Conservation (phyloP, 306 rosid species). For the Glycine latifolia region DNA sequence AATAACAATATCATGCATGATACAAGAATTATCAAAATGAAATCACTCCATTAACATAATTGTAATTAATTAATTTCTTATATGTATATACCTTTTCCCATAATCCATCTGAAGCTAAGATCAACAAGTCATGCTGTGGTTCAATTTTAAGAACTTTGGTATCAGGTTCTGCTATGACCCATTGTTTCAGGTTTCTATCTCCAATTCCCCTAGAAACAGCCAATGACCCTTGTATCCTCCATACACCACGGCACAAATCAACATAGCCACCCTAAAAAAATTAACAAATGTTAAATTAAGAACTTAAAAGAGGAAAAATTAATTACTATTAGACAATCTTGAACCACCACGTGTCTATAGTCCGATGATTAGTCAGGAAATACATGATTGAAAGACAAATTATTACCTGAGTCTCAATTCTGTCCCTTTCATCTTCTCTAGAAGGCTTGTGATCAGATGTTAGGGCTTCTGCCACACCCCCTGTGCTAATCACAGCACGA, state of each 20-base stretch:
- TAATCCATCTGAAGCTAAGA: constrained; percentile 89
- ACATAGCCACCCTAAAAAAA: constrained; percentile 83
- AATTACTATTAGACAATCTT: not conserved
- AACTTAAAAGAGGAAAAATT: not conserved
- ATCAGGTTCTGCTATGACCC: constrained; percentile 87
- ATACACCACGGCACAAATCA: constrained; percentile 74
- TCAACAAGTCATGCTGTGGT: constrained; percentile 72
- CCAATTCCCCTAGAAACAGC: constrained; percentile 90
- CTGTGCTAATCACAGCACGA: constrained; percentile 83
- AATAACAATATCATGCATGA: not conserved
- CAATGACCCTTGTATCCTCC: constrained; percentile 87
- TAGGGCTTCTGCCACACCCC: constrained; percentile 70
- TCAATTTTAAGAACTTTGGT: constrained; percentile 62
- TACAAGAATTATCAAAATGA: not conserved
- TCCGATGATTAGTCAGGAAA: too few relatives aligned
- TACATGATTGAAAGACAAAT: too few relatives aligned
- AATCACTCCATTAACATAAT: not conserved
- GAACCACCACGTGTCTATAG: not conserved
- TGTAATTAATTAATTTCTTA: not conserved
- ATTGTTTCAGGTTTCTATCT: constrained; percentile 71
- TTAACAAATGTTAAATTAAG: constrained; percentile 34
- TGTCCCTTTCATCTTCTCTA: constrained; percentile 69
- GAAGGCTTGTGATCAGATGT: constrained; percentile 84
- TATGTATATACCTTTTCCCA: constrained; percentile 77
- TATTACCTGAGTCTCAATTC: constrained; percentile 71